These are phyloP conservation scores for Epichloe gansuensis DNA, from an alignment of 2,329 filamentous ascomycete genomes.

Conservation along the genomic window DNA sequence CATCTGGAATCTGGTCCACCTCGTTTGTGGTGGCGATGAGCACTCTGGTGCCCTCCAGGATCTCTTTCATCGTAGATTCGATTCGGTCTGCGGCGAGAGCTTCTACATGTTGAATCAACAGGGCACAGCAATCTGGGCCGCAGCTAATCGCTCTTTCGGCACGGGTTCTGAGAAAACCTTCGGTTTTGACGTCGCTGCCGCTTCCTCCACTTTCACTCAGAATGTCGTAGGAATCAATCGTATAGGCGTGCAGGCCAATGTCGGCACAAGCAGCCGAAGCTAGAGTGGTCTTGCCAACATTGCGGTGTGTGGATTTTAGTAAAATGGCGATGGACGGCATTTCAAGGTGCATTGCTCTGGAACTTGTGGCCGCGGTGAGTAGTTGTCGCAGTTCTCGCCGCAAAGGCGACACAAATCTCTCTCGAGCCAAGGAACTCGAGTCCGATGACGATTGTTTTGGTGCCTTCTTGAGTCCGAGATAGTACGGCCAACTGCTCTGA, in stretches of 20 bases:
- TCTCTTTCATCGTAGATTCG: constrained; percentile 69
- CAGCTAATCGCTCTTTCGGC: constrained; percentile 83
- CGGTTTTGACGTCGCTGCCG: constrained; percentile 84
- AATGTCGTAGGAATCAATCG: constrained; percentile 86
- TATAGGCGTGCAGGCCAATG: constrained; percentile 79
- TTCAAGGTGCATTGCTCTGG: constrained; percentile 71
- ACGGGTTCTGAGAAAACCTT: constrained; percentile 75
- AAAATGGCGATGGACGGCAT: constrained; percentile 83
- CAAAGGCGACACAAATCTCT: constrained; percentile 42
- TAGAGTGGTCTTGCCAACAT: constrained; percentile 80
- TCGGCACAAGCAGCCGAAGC: constrained; percentile 70
- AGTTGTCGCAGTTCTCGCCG: constrained; percentile 68
- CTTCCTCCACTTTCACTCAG: constrained; percentile 74
- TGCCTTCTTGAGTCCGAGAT: constrained; percentile 61
- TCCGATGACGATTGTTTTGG: constrained; percentile 33
- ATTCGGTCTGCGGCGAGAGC: constrained; percentile 86
- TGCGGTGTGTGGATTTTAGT: constrained; percentile 79
- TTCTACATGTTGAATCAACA: constrained; percentile 84
- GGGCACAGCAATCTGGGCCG: constrained; percentile 66
- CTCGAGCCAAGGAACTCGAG: constrained; percentile 25
- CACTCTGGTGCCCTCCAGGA: constrained; percentile 67
- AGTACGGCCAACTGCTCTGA: constrained; percentile 77
- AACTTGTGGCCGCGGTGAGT: constrained; percentile 77
- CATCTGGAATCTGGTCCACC: constrained; percentile 85
- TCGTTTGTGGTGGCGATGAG: constrained; percentile 91